Conservation (phyloP, 225 moss, liverwort and hornwort species). For the Anthoceros angustus region DNA sequence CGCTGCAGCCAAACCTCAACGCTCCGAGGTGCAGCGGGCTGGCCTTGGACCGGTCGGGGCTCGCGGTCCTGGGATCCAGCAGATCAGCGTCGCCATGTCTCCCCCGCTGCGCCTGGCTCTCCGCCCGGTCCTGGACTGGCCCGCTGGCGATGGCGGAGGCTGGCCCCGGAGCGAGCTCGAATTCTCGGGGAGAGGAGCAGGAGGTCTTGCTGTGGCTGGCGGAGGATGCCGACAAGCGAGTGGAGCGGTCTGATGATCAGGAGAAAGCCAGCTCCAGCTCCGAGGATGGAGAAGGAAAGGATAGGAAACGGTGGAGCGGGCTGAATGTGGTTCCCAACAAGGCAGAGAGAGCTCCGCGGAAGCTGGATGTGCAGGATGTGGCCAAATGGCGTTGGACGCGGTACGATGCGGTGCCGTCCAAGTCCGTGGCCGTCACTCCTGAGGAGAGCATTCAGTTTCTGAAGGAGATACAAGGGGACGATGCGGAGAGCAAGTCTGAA, state of each 20-base stretch:
- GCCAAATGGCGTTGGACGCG: not conserved
- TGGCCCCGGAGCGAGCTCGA: too few relatives aligned
- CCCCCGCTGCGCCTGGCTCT: not conserved
- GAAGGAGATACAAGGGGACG: not conserved
- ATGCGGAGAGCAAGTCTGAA: not conserved
- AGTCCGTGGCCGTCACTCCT: not conserved
- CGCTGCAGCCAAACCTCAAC: too few relatives aligned
- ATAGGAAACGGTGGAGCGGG: not conserved
- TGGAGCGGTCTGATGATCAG: too few relatives aligned
- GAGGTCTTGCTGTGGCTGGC: too few relatives aligned
- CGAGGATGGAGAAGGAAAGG: not conserved
- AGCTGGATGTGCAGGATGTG: not conserved
- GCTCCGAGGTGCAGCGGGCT: too few relatives aligned
- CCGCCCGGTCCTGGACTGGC: not conserved
- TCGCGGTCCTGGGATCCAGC: too few relatives aligned
- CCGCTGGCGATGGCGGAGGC: not conserved
- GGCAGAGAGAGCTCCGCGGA: not conserved
- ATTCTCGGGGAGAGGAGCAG: too few relatives aligned
- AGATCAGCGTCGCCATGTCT: too few relatives aligned
- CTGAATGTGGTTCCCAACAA: not conserved
- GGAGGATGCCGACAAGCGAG: too few relatives aligned
- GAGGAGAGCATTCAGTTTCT: not conserved
- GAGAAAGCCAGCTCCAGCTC: not conserved
- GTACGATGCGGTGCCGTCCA: not conserved
- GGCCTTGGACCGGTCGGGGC: too few relatives aligned